These are phyloP conservation scores for Ganoderma meredithae DNA, from an alignment of 1,284 basidiomycete species.

Conservation along the genomic window DNA sequence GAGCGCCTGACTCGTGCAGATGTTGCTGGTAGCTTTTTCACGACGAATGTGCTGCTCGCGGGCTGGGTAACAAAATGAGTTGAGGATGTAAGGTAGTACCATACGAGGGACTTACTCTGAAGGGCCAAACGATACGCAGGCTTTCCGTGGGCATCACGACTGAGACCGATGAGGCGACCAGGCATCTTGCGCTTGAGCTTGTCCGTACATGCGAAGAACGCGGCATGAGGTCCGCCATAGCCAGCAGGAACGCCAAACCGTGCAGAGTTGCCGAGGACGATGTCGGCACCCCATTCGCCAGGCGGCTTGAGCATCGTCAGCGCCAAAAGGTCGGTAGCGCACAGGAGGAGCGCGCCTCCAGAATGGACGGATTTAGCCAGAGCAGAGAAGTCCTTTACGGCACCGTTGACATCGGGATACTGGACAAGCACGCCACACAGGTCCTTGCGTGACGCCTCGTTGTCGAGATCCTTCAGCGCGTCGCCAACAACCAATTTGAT, in stretches of 20 bases:
- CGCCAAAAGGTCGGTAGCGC: slow-evolving; percentile 92
- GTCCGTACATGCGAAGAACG: slow-evolving; percentile 96
- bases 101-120: slow-evolving; percentile 71
- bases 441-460: slow-evolving; percentile 64
- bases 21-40: slow-evolving; percentile 95
- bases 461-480: slow-evolving; percentile 57
- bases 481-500: slow-evolving; percentile 82
- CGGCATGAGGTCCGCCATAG: slow-evolving; percentile 93
- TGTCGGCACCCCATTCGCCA: slow-evolving; percentile 98
- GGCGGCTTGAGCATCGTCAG: slow-evolving; percentile 95
- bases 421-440: slow-evolving; percentile 92
- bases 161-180: slow-evolving; percentile 91
- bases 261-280: slow-evolving; percentile 94
- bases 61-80: slow-evolving; percentile 52
- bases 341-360: slow-evolving; percentile 82
- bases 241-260: slow-evolving; percentile 94
- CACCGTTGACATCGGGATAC: slow-evolving; percentile 92
- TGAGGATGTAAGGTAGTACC: background rate
- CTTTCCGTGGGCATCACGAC: slow-evolving; percentile 85
- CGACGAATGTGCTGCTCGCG: slow-evolving; percentile 97
- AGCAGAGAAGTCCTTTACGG: slow-evolving; percentile 78
- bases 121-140: slow-evolving; percentile 93
- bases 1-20: slow-evolving; percentile 93
- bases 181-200: slow-evolving; percentile 97
- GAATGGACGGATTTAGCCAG: slow-evolving; percentile 79